Percentiles rank a stretch among this genome's conserved stretches.
Conservation (phyloP, 148 eudicot species). For the Simmondsia chinensis region DNA sequence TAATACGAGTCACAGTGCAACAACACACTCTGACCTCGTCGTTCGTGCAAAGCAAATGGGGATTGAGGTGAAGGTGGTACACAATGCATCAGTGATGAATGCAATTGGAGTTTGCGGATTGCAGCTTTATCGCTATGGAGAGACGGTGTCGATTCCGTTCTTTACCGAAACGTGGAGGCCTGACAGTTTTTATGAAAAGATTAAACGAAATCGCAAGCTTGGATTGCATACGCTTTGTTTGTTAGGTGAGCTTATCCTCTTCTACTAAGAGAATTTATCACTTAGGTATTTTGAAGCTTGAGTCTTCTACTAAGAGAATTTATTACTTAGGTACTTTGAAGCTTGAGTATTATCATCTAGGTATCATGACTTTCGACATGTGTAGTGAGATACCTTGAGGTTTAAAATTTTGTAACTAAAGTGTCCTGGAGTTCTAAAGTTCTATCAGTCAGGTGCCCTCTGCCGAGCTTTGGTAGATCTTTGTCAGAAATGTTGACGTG, state of each 20-base stretch:
- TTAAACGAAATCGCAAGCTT: conserved; percentile 55
- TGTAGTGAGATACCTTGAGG: too few species aligned
- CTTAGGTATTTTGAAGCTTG: too few species aligned
- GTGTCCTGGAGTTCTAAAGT: too few species aligned
- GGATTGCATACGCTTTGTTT: conserved; percentile 90
- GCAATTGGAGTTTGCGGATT: conserved; percentile 90
- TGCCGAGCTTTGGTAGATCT: too few species aligned
- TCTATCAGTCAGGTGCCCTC: too few species aligned
- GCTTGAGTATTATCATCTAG: too few species aligned
- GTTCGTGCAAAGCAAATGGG: conserved; percentile 83
- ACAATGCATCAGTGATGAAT: conserved; percentile 92
- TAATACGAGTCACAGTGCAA: conserved; percentile 48
- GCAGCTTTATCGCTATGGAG: conserved; percentile 90
- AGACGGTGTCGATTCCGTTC: conserved; percentile 85
- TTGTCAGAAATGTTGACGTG: too few species aligned
- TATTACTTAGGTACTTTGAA: too few species aligned
- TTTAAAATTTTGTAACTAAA: too few species aligned
- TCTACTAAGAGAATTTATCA: not conserved
- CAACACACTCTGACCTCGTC: conserved; percentile 92
- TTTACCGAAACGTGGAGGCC: conserved; percentile 97
- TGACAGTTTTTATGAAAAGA: conserved; percentile 86
- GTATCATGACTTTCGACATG: too few species aligned
- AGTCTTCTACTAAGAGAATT: too few species aligned
- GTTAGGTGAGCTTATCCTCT: conserved; percentile 40
- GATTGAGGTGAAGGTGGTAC: conserved; percentile 66